Percentiles rank a stretch among this genome's conserved stretches.
Evolutionary conservation across 495 filamentous ascomycete species (phyloP).

Genomic region (Massariosphaeria phaeospora): DNA sequence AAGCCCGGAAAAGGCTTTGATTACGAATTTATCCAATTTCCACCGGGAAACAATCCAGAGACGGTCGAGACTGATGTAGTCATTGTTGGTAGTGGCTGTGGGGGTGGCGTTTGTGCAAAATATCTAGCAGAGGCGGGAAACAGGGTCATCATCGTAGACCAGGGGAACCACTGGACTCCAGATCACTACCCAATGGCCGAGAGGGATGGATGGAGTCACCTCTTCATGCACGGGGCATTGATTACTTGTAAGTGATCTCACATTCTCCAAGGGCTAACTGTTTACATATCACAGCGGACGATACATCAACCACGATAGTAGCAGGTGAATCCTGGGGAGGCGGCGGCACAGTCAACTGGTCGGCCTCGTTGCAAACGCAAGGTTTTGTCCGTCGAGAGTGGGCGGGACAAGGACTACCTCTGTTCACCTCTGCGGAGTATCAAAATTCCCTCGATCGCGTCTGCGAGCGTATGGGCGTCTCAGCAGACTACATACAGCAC

Average conservation of each 20-base stretch:
- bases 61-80: conserved; percentile 74
- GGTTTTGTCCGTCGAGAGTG: conserved; percentile 77
- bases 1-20: conserved; percentile 53
- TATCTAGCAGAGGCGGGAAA: conserved; percentile 71
- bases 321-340: conserved; percentile 77
- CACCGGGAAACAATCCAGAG: conserved; percentile 44
- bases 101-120: conserved; percentile 78
- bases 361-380: conserved; percentile 75
- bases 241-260: conserved; percentile 23
- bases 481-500: conserved; percentile 59
- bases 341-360: conserved; percentile 86
- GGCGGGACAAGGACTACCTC: conserved; percentile 65
- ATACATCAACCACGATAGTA: conserved; percentile 56
- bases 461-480: conserved; percentile 74
- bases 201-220: conserved; percentile 49
- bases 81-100: conserved; percentile 81
- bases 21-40: conserved; percentile 53
- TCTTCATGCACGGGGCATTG: conserved; percentile 49
- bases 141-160: conserved; percentile 76
- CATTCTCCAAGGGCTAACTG: not conserved
- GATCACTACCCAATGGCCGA: conserved; percentile 69
- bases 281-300: conserved; percentile 46
- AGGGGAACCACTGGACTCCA: conserved; percentile 66
- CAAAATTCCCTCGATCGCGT: conserved; percentile 72
- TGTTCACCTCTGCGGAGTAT: conserved; percentile 71